Evolutionary conservation across 768 basidiomycete genomes (phyloP), one percentile per base, ranked within the genome.

Genomic region (Serendipita sp.): DNA sequence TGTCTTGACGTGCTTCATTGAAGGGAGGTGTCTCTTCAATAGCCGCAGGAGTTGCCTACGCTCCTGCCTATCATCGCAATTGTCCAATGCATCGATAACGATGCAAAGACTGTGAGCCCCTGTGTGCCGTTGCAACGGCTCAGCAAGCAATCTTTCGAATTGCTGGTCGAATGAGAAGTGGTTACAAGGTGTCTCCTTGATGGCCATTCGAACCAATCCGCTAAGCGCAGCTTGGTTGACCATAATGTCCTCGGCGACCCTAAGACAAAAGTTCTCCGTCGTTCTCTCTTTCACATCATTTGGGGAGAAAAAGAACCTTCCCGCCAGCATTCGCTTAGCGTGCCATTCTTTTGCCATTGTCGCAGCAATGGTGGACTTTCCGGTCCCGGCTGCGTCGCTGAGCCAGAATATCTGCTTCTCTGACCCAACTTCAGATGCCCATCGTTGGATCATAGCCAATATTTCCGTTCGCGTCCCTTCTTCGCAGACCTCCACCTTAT

Each of bases 331-430:
- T n/a, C n/a, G n/a, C n/a, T n/a, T 26, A 58, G n/a, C 17, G 9
- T 24, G 53, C 53, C 53, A 58, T 30, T 58, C 53, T 20, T 31
- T 58, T 11, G 53, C 53, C 26, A 58, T 11, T 26, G 53, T 58
- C 22, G 53, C 53, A n/a, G 53, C 53, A 28, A 58, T 20, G 11
- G 53, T 58, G 14, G 53, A 30, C 30, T 58, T 58, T 20, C 53
- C 53, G 26, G 53, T 58, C 28, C 53, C 53, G 4, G 53, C 53
- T 4, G 53, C 20, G 30, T 58, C 53, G 9, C 28, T 58, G 24
- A 58, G 53, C 53, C 53, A 58, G 53, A 58, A 58, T 26, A 58
- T 33, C 53, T 58, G 53, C 17, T 31, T 34, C 30, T 24, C 17
- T 9, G 53, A 22, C 17, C n/a, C 14, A 4, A 31, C 3, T 13